Evolutionary conservation across 2,329 filamentous ascomycete species (phyloP).

Genomic region (Colletotrichum sp.): DNA sequence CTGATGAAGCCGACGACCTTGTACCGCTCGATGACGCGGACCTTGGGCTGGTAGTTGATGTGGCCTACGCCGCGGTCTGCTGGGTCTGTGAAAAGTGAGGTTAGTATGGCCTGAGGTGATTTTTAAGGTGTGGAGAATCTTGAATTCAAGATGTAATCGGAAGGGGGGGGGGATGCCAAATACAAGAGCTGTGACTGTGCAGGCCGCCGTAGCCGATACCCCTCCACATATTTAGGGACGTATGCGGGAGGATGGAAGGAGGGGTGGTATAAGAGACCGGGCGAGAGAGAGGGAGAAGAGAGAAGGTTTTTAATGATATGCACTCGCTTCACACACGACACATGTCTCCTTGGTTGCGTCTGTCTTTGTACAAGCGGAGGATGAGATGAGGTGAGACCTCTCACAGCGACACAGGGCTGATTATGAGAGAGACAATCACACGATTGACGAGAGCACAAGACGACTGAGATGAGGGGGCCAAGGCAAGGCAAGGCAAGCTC

Average conservation of each 20-base stretch:
- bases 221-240: constrained; percentile 20
- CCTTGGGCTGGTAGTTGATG: constrained; percentile 73
- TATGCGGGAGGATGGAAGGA: not conserved
- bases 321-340: constrained; percentile 12
- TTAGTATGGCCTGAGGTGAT: constrained; percentile 35
- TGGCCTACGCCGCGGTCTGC: constrained; percentile 52
- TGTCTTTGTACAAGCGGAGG: not conserved
- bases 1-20: constrained; percentile 98
- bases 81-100: constrained; percentile 49
- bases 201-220: constrained; percentile 22
- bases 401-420: constrained; percentile 9
- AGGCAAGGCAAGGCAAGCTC: not conserved
- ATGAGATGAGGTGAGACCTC: not conserved
- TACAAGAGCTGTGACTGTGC: constrained; percentile 22
- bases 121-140: constrained; percentile 17
- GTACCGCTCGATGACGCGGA: constrained; percentile 90
- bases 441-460: not conserved
- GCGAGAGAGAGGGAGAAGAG: not conserved
- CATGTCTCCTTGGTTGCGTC: not conserved
- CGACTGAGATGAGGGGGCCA: not conserved
- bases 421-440: constrained; percentile 3
- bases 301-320: not conserved
- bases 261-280: not conserved
- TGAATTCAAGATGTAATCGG: not conserved
- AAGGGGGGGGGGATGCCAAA: not conserved